Conservation (phyloP, 192 early-diverging fungal species). For the Mortierella antarctica region DNA sequence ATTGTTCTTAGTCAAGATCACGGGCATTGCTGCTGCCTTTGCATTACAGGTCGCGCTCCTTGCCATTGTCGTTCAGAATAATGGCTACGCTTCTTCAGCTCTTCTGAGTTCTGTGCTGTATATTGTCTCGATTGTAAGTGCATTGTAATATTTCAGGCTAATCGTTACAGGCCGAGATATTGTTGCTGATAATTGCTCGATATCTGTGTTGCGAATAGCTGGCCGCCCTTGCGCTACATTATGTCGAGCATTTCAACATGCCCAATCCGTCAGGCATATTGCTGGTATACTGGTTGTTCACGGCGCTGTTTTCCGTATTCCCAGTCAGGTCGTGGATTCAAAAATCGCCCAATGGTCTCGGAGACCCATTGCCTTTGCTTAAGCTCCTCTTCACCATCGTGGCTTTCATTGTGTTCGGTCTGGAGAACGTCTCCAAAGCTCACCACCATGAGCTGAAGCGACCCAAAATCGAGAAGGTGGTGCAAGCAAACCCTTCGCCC, state of each 20-base stretch:
- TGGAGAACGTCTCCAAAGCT: constrained; percentile 20
- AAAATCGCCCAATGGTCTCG: constrained; percentile 14
- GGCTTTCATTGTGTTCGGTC: constrained; percentile 10
- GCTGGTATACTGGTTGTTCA: constrained; percentile 19
- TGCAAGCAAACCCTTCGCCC: constrained; percentile 31
- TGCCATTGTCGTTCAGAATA: not conserved
- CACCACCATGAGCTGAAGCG: constrained; percentile 9
- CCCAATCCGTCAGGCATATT: constrained; percentile 11
- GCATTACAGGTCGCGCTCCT: constrained; percentile 11
- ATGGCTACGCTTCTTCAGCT: constrained; percentile 5
- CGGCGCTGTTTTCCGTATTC: constrained; percentile 16
- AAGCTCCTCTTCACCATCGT: constrained; percentile 28
- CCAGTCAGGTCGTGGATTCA: constrained; percentile 15
- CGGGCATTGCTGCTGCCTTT: constrained; percentile 2
- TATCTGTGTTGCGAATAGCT: constrained; percentile 6
- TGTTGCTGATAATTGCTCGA: not conserved
- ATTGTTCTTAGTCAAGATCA: constrained; percentile 13
- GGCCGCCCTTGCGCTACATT: constrained; percentile 13
- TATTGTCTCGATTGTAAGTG: constrained; percentile 10
- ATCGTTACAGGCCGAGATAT: not conserved
- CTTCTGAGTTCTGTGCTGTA: constrained; percentile 14
- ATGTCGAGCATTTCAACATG: constrained; percentile 24
- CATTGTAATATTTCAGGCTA: not conserved
- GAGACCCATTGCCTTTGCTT: constrained; percentile 7
- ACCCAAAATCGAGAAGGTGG: not conserved